These are phyloP conservation scores for Globomyces sp. DNA, from an alignment of 371 early-diverging fungal species.

Conservation along the genomic window DNA sequence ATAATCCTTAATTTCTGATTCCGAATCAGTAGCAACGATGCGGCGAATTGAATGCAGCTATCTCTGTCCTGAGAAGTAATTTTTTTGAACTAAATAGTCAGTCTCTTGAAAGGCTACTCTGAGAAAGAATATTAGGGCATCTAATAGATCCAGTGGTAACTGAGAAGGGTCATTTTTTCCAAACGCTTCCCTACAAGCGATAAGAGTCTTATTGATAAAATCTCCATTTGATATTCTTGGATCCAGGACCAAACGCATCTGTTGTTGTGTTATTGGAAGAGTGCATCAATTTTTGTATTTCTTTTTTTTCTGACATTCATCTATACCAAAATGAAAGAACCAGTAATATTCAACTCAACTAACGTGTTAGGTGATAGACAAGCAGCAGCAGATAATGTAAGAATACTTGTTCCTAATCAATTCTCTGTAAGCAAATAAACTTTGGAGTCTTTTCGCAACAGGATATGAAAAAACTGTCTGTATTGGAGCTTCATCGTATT, in stretches of 20 bases:
- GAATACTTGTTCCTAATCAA: constrained; percentile 10
- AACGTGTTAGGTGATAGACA: constrained; percentile 10
- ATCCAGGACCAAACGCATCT: background rate
- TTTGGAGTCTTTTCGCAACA: constrained; percentile 87
- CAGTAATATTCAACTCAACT: constrained; percentile 9
- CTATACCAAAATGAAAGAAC: constrained; percentile 15
- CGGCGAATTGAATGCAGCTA: background rate
- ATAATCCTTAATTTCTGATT: background rate
- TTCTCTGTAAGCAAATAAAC: constrained; percentile 70
- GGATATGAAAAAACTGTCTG: constrained; percentile 80
- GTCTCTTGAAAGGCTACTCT: no score
- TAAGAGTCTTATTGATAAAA: background rate
- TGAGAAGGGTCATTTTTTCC: background rate
- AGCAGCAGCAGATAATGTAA: constrained; percentile 1
- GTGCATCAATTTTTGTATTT: background rate
- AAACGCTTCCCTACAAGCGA: background rate
- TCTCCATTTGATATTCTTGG: background rate
- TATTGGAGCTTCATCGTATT: constrained; percentile 75
- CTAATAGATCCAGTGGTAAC: no score
- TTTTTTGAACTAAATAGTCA: no score
- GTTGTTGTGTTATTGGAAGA: background rate
- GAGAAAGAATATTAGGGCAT: no score
- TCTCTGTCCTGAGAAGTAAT: background rate
- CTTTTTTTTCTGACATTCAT: constrained; percentile 2
- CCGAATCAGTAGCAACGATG: background rate